Base-by-base conservation (phyloP, 1,139 yeast species). In the Debaryomycetaceae sp. region DNA sequence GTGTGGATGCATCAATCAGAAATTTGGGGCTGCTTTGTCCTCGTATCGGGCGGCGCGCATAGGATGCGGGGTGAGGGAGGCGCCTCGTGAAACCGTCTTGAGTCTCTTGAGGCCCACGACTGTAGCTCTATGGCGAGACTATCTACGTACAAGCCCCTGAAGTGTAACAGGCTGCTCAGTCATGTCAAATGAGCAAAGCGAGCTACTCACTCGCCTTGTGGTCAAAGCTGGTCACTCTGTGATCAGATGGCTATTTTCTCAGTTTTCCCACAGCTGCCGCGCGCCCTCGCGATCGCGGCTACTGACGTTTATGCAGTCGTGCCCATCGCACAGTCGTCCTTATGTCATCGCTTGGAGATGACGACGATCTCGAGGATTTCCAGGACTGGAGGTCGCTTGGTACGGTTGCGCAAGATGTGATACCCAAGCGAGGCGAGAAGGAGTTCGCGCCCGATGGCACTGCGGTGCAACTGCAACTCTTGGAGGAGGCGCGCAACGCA, bases 381-480 rank as follows among this genome's bases (percentile, higher is more conserved):
- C 86, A 75, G 40, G 94, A 85, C 49, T 83, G 93, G 91, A 60
- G 76, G 23, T 39, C 38, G 42, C 25, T 48, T 46, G 23, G 43
- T 49, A 7, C 40, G 47, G 18, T 49, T 45, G 11, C 7, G 9
- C 14, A 42, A 14, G 28, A 48, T 18, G 41, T 49, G 1, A 46
- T 75, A n/a, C 83, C 82, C 2, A 75, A 71, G 40, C 60, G 91
- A 39, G 96, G 96, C 2, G 91, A 78, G 37, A 89, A 89, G 52
- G 96, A 85, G 42, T 83, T 79, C 44, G 95, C 78, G 38, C 96
- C 95, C 0, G 91, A 82, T 52, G 86, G 89, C 1, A 80, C 93
- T 0, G 49, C 54, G 3, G 61, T 71, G 16, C 96, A 89, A 53
- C 50, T 48, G 2, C 46, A 56, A 4, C 61, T 68, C 13, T 60